A percentile compares a stretch with the other conserved stretches of the same genome.
Evolutionary conservation across 2,329 filamentous ascomycete genomes (phyloP).

Genomic region (Cyphellophora europaea): DNA sequence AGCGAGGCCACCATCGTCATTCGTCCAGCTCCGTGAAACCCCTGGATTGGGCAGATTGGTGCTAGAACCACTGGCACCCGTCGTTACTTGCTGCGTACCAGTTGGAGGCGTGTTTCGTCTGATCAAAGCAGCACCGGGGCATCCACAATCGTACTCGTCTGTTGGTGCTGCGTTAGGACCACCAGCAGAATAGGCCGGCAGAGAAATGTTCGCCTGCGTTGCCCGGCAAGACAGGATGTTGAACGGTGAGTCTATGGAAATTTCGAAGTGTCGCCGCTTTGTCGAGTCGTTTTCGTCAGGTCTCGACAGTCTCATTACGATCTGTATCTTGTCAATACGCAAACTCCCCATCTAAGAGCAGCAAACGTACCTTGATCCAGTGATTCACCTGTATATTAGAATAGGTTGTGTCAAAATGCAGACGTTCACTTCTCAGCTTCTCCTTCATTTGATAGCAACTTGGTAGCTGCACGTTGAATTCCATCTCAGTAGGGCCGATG

Average conservation of each 20-base stretch:
- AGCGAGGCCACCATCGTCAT: slow-evolving; percentile 30
- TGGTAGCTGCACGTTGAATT: slow-evolving; percentile 85
- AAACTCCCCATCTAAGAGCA: too few relatives aligned
- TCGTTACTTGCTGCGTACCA: slow-evolving; percentile 16
- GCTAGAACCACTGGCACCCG: background rate
- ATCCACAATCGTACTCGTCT: slow-evolving; percentile 55
- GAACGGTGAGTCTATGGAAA: slow-evolving; percentile 91
- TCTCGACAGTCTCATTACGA: slow-evolving; percentile 86
- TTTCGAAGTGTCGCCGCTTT: slow-evolving; percentile 84
- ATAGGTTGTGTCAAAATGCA: slow-evolving; percentile 89
- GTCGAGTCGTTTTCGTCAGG: slow-evolving; percentile 66
- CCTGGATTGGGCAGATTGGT: slow-evolving; percentile 9
- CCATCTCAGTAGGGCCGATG: slow-evolving; percentile 84
- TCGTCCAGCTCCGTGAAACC: slow-evolving; percentile 28
- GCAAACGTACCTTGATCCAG: slow-evolving; percentile 83
- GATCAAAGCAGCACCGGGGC: slow-evolving; percentile 52
- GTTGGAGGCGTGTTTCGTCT: slow-evolving; percentile 22
- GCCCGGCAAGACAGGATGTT: slow-evolving; percentile 88
- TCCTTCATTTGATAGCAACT: slow-evolving; percentile 76
- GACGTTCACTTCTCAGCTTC: slow-evolving; percentile 53
- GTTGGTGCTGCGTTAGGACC: slow-evolving; percentile 40
- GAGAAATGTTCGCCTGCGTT: slow-evolving; percentile 78
- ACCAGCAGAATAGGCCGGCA: slow-evolving; percentile 67
- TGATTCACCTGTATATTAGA: slow-evolving; percentile 90
- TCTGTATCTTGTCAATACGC: too few relatives aligned